Conservation (phyloP, 2,329 filamentous ascomycete genomes). For the Calonectria multiphialidica region DNA sequence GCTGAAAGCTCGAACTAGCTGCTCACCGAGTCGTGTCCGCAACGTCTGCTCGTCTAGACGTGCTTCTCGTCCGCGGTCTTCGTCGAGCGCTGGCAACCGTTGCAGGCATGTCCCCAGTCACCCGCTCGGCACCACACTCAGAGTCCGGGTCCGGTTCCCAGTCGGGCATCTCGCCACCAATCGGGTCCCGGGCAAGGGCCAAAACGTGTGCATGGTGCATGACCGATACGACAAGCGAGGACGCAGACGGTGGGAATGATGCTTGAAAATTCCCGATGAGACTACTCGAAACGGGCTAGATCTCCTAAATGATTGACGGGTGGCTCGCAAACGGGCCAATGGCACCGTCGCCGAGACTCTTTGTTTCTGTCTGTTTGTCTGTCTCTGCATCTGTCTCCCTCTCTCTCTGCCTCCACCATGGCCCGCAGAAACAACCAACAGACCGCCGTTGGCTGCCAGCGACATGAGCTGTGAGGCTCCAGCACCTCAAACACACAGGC, state of each 20-base stretch:
- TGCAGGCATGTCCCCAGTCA: background rate
- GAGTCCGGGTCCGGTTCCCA: background rate
- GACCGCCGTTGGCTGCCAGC: background rate
- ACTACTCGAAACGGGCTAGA: background rate
- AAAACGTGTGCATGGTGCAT: background rate
- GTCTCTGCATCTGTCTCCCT: too few species aligned
- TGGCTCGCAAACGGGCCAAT: background rate
- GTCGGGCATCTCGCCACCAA: background rate
- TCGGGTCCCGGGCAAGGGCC: background rate
- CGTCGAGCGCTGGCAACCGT: background rate
- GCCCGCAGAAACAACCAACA: background rate
- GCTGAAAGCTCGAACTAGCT: background rate
- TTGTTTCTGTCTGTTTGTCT: background rate
- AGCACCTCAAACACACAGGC: background rate
- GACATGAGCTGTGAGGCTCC: background rate
- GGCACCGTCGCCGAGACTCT: background rate
- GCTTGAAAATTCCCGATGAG: background rate
- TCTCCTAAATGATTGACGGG: background rate
- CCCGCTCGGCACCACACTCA: background rate
- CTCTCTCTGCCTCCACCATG: background rate
- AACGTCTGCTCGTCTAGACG: background rate
- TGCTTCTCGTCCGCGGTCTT: background rate
- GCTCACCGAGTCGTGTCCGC: background rate
- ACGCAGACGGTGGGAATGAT: background rate
- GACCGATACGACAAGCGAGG: background rate